These are phyloP conservation scores for Colletotrichum tanaceti DNA, from an alignment of 2,329 filamentous ascomycete genomes.

Conservation along the genomic window DNA sequence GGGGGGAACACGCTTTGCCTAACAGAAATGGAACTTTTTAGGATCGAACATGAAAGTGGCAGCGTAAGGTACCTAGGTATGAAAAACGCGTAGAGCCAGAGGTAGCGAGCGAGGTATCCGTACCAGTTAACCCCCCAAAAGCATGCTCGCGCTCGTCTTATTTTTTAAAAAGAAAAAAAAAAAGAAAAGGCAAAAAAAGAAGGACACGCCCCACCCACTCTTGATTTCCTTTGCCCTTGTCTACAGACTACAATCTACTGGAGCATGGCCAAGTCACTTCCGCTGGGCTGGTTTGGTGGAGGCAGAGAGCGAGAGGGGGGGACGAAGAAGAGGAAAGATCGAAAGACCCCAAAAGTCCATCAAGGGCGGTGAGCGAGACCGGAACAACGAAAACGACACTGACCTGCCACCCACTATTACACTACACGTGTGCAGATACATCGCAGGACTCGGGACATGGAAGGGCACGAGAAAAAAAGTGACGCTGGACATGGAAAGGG, in stretches of 20 bases:
- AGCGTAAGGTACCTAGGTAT: no score
- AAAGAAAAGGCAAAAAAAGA: neutral
- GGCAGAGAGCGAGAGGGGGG: neutral
- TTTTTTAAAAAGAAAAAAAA: neutral
- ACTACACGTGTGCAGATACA: no score
- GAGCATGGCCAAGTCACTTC: constrained; percentile 3
- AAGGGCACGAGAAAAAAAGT: constrained; percentile 13
- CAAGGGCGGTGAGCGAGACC: constrained; percentile 35
- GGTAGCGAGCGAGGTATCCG: neutral
- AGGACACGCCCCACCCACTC: neutral
- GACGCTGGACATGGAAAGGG: constrained; percentile 24
- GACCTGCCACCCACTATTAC: neutral
- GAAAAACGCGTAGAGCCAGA: neutral
- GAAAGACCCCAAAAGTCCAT: neutral
- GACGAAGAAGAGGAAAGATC: neutral
- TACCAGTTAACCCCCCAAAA: constrained; percentile 1
- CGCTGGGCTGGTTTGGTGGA: neutral
- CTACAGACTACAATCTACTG: constrained; percentile 2
- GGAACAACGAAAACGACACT: no score
- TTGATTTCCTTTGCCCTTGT: constrained; percentile 9
- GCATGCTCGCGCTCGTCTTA: neutral
- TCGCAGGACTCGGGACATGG: constrained; percentile 4
- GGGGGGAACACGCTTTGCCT: neutral
- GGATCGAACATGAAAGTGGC: neutral
- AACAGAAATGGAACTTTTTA: neutral